These are phyloP conservation scores for Alternaria conjuncta DNA, from an alignment of 2,329 filamentous ascomycete species.

Conservation along the genomic window DNA sequence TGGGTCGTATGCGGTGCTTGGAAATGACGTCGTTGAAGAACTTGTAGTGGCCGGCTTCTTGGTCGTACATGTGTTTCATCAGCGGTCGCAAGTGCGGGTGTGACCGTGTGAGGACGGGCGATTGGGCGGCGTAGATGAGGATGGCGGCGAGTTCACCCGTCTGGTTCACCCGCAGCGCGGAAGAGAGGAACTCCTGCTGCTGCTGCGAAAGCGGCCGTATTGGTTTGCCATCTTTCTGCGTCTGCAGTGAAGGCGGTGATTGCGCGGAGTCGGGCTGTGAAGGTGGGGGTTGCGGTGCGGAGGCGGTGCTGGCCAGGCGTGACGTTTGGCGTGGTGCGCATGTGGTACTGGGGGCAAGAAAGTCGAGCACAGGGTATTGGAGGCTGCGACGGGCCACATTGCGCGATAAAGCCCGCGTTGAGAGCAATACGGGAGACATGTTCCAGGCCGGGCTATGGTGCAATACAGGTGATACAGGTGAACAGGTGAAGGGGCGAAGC, in stretches of 20 bases:
- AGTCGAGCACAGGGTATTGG: slow-evolving; percentile 28
- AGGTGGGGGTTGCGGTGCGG: slow-evolving; percentile 9
- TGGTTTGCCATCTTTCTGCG: slow-evolving; percentile 18
- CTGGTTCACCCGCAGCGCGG: slow-evolving; percentile 86
- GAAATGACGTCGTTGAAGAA: slow-evolving; percentile 86
- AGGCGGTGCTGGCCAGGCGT: slow-evolving; percentile 19
- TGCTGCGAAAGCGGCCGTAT: slow-evolving; percentile 36
- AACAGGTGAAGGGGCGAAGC: neutral
- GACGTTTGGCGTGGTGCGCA: slow-evolving; percentile 20
- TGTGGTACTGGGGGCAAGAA: slow-evolving; percentile 34
- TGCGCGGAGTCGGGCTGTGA: neutral
- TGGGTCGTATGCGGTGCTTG: slow-evolving; percentile 88
- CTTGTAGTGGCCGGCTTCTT: slow-evolving; percentile 85
- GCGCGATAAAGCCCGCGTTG: slow-evolving; percentile 26
- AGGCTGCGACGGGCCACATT: slow-evolving; percentile 1
- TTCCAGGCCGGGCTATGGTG: slow-evolving; percentile 5
- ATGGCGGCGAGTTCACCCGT: slow-evolving; percentile 96
- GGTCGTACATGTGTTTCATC: slow-evolving; percentile 98
- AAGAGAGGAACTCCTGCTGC: slow-evolving; percentile 48
- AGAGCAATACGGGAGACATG: slow-evolving; percentile 27
- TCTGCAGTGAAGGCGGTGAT: slow-evolving; percentile 7
- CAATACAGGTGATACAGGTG: neutral
- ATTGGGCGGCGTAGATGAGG: slow-evolving; percentile 91
- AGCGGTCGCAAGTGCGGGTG: slow-evolving; percentile 88
- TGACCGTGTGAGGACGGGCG: slow-evolving; percentile 75